Evolutionary conservation across 371 early-diverging fungal species (phyloP).

Genomic region (Saksenaea vasiformis): DNA sequence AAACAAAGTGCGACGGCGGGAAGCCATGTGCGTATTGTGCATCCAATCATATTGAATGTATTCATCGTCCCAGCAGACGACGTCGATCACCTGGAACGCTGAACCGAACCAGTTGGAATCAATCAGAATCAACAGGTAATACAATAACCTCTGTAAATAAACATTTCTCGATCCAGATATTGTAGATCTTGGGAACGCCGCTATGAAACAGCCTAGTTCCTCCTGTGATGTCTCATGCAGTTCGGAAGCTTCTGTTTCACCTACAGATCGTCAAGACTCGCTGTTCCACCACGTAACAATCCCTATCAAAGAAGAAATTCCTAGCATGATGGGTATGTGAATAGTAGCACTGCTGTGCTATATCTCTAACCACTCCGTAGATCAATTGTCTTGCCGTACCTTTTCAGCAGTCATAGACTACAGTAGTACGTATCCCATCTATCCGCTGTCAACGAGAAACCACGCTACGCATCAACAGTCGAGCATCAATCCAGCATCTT

Average conservation of each 20-base stretch:
- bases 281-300: neutral
- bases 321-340: conserved; percentile 27
- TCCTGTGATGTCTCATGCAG: neutral
- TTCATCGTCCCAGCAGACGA: neutral
- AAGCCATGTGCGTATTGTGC: conserved; percentile 38
- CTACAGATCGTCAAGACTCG: neutral
- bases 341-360: neutral
- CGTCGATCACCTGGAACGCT: neutral
- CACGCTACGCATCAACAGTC: neutral
- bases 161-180: neutral
- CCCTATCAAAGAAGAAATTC: conserved; percentile 22
- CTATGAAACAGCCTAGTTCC: neutral
- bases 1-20: conserved; percentile 41
- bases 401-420: conserved; percentile 27
- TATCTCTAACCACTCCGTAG: conserved; percentile 8
- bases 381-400: conserved; percentile 36
- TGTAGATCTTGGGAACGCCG: neutral
- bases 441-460: conserved; percentile 8
- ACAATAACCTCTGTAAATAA: neutral
- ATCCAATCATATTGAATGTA: neutral
- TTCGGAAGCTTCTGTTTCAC: neutral
- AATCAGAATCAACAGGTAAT: neutral
- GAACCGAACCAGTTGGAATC: conserved; percentile 9
- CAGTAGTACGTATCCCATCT: conserved; percentile 20
- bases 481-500: neutral